Base-by-base conservation (phyloP, 768 basidiomycete species). In the Pholiota molesta region DNA sequence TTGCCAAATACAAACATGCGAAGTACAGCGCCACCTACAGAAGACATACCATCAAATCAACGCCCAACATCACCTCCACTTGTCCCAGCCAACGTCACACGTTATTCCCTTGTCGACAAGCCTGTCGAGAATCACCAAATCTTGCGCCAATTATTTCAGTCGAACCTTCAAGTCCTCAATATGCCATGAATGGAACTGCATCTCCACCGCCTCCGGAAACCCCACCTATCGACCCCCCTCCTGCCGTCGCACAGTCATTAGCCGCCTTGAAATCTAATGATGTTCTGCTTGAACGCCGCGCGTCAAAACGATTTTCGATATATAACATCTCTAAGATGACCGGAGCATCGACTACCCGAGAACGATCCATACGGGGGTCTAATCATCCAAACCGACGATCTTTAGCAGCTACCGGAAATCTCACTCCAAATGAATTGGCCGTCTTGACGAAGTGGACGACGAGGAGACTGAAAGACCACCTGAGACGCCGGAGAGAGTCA, bases 301-400 rank as follows among this genome's bases (percentile, higher is more conserved):
- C 97, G 17, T 95, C 93, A 21, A 98, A 98, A 72, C 91, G 97
- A 0, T 99, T 95, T 77, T 97, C 95, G 45, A 89, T 89, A 1
- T 99, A 97, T 72, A 93, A 95, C 65, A 91, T 98, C 68, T 88
- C 91, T 52, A 96, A 96, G 77, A 96, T 99, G 90, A 89, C 94
- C 3, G 87, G 89, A 16, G 78, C 74, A 26, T 73, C 82, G 19
- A 73, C 76, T 26, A 71, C 72, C 26, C 77, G 85, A 49, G 83
- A 84, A 69, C 77, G 85, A 26, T 81, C 85, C 16, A 54, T 83
- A 57, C 79, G 81, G 28, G 72, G 40, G 13, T 55, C 66, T 8
- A 66, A 61, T 52, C 79, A 84, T 56, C 71, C 85, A 17, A 90
- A 91, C 73, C 79, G 91, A 40, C 83, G 87, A 44, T 91, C 89